These are phyloP conservation scores for Angomonas deanei DNA, from an alignment of 208 protist species.

Conservation along the genomic window DNA sequence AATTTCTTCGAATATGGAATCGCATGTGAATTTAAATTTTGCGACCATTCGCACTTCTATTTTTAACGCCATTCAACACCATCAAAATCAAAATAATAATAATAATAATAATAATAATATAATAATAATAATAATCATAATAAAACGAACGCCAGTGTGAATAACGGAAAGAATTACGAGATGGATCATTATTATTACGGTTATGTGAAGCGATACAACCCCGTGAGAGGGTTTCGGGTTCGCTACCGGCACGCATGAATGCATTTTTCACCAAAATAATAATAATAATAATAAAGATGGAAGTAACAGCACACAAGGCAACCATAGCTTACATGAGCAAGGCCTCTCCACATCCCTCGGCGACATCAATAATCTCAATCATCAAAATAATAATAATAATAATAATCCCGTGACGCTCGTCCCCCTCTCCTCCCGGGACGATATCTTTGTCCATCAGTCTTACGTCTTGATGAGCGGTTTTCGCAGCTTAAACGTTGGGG, in stretches of 20 bases:
- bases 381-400: constrained; percentile 3
- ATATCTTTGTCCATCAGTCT: not conserved
- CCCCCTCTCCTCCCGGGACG: not conserved
- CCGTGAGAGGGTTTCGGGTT: constrained; percentile 32
- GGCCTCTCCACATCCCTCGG: too few relatives aligned
- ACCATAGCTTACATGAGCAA: too few relatives aligned
- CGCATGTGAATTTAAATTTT: too few relatives aligned
- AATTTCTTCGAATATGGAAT: not conserved
- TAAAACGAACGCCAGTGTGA: not conserved
- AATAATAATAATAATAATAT: not conserved
- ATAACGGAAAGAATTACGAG: constrained; percentile 40
- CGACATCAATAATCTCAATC: not conserved
- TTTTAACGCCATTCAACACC: too few relatives aligned
- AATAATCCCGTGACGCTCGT: not conserved
- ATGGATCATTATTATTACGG: constrained; percentile 55
- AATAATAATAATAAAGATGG: not conserved
- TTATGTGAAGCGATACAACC: constrained; percentile 64
- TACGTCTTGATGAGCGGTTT: not conserved
- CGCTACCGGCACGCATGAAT: not conserved
- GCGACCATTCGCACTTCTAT: too few relatives aligned
- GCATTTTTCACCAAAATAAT: not conserved
- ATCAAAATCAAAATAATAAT: not conserved
- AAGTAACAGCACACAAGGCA: not conserved
- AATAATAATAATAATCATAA: not conserved
- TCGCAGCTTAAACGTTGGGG: not conserved